Evolutionary conservation across 2,329 filamentous ascomycete species (phyloP).

Genomic region (Aspergillus persii): DNA sequence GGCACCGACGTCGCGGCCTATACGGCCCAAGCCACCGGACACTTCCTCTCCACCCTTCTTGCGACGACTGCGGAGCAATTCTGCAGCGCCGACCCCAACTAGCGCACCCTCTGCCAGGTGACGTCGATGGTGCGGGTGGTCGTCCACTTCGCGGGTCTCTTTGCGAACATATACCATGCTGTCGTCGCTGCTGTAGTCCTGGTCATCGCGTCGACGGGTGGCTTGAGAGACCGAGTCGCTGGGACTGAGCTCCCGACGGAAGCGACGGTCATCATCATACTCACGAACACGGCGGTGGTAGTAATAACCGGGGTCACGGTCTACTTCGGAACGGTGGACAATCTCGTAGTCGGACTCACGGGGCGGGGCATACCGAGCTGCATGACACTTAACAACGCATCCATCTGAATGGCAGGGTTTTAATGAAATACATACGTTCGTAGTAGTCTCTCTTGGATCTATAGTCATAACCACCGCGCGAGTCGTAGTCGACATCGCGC

Average conservation of each 20-base stretch:
- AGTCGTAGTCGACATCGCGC: constrained; percentile 45
- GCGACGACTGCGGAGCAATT: constrained; percentile 57
- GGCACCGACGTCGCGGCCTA: constrained; percentile 55
- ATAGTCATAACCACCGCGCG: constrained; percentile 41
- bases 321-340: constrained; percentile 56
- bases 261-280: constrained; percentile 50
- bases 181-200: constrained; percentile 58
- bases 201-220: constrained; percentile 38
- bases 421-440: constrained; percentile 45
- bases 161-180: constrained; percentile 60
- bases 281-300: constrained; percentile 58
- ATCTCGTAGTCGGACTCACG: constrained; percentile 60
- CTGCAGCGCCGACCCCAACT: constrained; percentile 60
- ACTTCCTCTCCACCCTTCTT: constrained; percentile 57
- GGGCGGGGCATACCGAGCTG: constrained; percentile 49
- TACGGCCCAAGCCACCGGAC: constrained; percentile 49
- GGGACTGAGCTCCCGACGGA: constrained; percentile 49
- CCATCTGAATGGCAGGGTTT: constrained; percentile 53
- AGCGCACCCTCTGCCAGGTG: constrained; percentile 63
- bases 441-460: constrained; percentile 46
- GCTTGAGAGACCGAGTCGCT: constrained; percentile 54
- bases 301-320: constrained; percentile 61
- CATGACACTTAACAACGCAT: constrained; percentile 56
- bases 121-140: constrained; percentile 51
- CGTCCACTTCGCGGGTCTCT: constrained; percentile 45